phyloP scores from a whole-genome alignment of 331 rosid genomes.

The Rhamnella rubrinervis region DNA sequence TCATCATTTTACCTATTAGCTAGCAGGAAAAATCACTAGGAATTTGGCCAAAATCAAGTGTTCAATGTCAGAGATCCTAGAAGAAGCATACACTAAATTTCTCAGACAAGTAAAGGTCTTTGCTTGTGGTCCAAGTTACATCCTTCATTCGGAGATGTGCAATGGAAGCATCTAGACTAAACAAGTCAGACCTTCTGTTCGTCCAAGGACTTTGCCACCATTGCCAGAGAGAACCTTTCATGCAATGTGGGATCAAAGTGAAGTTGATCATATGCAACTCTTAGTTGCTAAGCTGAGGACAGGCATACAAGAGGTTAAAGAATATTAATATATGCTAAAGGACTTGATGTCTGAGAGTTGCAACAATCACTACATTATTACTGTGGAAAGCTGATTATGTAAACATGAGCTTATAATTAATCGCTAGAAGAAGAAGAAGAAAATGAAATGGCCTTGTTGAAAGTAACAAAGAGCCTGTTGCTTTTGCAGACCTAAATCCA shows the following conservation, averaged over 20 bases:
- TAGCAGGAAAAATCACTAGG: too few species aligned
- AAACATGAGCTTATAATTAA: too few species aligned
- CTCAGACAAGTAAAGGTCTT: not conserved
- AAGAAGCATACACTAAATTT: not conserved
- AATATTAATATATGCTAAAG: not conserved
- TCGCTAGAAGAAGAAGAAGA: too few species aligned
- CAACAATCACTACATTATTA: too few species aligned
- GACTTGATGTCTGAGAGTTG: not conserved
- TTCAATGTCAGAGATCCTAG: not conserved
- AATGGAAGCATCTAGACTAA: constrained; percentile 6
- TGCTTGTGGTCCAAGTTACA: not conserved
- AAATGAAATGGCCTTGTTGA: too few species aligned
- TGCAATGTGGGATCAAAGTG: not conserved
- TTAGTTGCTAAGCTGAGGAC: not conserved
- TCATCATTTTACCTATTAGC: too few species aligned
- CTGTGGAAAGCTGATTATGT: too few species aligned
- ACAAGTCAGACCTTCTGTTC: not conserved
- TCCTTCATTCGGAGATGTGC: constrained; percentile 8
- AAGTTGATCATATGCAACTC: not conserved
- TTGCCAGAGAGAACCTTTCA: not conserved
- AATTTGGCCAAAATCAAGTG: not conserved
- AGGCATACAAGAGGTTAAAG: not conserved
- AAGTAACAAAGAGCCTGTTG: too few species aligned
- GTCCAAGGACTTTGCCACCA: constrained; percentile 5
- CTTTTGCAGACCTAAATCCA: too few species aligned